These are phyloP conservation scores for Naganishia randhawae DNA, from an alignment of 768 basidiomycete genomes.

Conservation along the genomic window DNA sequence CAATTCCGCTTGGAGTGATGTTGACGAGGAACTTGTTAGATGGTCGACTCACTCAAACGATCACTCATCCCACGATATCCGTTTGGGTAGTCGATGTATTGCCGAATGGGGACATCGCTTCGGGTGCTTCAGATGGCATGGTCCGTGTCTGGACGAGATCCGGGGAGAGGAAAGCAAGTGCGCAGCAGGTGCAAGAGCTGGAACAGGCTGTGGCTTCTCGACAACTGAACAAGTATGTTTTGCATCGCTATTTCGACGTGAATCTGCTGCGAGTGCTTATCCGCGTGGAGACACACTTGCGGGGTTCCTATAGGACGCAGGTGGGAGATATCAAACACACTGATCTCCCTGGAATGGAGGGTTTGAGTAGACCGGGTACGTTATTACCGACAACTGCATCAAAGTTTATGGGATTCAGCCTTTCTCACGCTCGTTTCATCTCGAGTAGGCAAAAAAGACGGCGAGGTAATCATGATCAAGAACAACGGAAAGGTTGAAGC, in stretches of 20 bases:
- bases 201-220: slow-evolving; percentile 63
- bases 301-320: slow-evolving; percentile 59
- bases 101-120: slow-evolving; percentile 87
- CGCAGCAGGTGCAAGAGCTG: slow-evolving; percentile 59
- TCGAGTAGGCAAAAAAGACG: slow-evolving; percentile 74
- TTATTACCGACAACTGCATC: slow-evolving; percentile 1
- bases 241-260: slow-evolving; percentile 34
- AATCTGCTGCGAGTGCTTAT: not conserved
- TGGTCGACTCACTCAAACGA: slow-evolving; percentile 80
- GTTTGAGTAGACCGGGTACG: slow-evolving; percentile 66
- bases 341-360: slow-evolving; percentile 83
- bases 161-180: slow-evolving; percentile 66
- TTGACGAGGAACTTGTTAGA: slow-evolving; percentile 54
- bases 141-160: slow-evolving; percentile 77
- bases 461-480: slow-evolving; percentile 87
- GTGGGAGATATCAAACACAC: slow-evolving; percentile 89
- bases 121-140: slow-evolving; percentile 80
- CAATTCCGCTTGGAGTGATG: not conserved
- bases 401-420: not conserved
- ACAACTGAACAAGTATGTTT: slow-evolving; percentile 61
- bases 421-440: not conserved
- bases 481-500: slow-evolving; percentile 79
- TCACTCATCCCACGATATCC: slow-evolving; percentile 92
- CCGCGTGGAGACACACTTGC: no score
- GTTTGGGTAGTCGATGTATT: slow-evolving; percentile 88